Conservation (phyloP, 2,329 filamentous ascomycete genomes). For the Neonectria magnoliae region DNA sequence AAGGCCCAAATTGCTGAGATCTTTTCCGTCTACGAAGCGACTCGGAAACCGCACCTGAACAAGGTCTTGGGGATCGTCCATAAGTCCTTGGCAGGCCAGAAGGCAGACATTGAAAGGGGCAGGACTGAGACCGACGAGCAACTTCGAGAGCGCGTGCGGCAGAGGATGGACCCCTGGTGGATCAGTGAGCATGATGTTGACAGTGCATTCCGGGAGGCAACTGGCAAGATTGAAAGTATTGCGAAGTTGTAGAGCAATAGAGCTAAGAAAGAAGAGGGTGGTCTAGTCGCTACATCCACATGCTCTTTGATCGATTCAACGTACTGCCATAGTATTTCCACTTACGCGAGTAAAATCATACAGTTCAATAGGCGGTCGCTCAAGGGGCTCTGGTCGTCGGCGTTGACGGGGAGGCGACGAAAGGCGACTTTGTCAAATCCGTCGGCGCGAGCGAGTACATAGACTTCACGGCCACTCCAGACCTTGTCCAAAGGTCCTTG, state of each 20-base stretch:
- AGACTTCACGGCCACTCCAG: background rate
- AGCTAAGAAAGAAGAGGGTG: too few species aligned
- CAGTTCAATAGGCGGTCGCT: too few species aligned
- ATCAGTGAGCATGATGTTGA: conserved; percentile 59
- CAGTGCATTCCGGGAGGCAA: conserved; percentile 43
- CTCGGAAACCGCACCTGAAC: conserved; percentile 54
- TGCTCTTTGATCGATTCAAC: too few species aligned
- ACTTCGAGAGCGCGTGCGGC: conserved; percentile 48
- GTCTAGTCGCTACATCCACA: too few species aligned
- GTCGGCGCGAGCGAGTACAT: background rate
- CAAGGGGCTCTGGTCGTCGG: too few species aligned
- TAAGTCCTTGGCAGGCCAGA: conserved; percentile 25
- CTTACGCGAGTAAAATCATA: too few species aligned
- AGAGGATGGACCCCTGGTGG: conserved; percentile 52
- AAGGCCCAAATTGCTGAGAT: conserved; percentile 40
- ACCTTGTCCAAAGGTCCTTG: background rate
- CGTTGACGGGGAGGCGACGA: too few species aligned
- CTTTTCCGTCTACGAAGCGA: conserved; percentile 53
- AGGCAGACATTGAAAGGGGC: conserved; percentile 30
- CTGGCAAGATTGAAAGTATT: background rate
- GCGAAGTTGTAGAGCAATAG: background rate
- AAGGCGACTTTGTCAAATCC: background rate
- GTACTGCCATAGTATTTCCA: too few species aligned
- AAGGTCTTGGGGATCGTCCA: conserved; percentile 32
- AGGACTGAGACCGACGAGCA: conserved; percentile 50